Evolutionary conservation across 495 filamentous ascomycete species (phyloP).

Genomic region (Pseudomonodictys pantanalensis): DNA sequence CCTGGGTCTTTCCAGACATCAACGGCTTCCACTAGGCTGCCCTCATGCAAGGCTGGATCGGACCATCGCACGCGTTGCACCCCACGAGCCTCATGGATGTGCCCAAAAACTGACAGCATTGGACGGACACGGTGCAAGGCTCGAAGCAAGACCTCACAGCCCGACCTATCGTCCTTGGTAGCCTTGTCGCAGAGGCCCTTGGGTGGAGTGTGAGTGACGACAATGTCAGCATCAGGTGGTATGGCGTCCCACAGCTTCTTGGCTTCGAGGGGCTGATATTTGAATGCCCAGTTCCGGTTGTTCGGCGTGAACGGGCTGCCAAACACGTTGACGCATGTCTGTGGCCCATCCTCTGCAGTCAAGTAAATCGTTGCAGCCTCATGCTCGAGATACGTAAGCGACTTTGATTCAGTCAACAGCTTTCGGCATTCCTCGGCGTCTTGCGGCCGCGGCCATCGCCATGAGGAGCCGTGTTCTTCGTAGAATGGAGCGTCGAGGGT

Average conservation of each 20-base stretch:
- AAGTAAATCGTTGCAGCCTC: slow-evolving; percentile 58
- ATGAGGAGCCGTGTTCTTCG: slow-evolving; percentile 51
- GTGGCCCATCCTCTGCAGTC: slow-evolving; percentile 55
- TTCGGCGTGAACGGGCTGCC: slow-evolving; percentile 70
- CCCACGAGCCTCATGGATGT: slow-evolving; percentile 42
- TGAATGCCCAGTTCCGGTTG: slow-evolving; percentile 68
- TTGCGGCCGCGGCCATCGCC: slow-evolving; percentile 60
- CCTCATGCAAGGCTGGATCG: slow-evolving; percentile 11
- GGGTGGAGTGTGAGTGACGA: slow-evolving; percentile 43
- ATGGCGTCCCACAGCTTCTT: slow-evolving; percentile 48
- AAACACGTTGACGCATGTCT: slow-evolving; percentile 69
- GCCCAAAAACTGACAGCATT: slow-evolving; percentile 39
- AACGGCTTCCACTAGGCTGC: slow-evolving; percentile 38
- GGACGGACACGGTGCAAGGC: slow-evolving; percentile 37
- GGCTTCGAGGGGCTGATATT: slow-evolving; percentile 55
- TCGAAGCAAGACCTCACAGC: slow-evolving; percentile 36
- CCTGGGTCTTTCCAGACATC: slow-evolving; percentile 49
- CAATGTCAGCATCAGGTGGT: slow-evolving; percentile 38
- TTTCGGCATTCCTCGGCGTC: slow-evolving; percentile 55
- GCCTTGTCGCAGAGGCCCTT: slow-evolving; percentile 34
- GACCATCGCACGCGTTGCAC: slow-evolving; percentile 60
- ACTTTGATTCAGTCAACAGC: slow-evolving; percentile 52
- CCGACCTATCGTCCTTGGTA: slow-evolving; percentile 23
- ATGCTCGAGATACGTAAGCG: slow-evolving; percentile 66
- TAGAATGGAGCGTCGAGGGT: slow-evolving; percentile 67